phyloP scores from a whole-genome alignment of 2,329 filamentous ascomycete genomes.

The Colletotrichum sp. region DNA sequence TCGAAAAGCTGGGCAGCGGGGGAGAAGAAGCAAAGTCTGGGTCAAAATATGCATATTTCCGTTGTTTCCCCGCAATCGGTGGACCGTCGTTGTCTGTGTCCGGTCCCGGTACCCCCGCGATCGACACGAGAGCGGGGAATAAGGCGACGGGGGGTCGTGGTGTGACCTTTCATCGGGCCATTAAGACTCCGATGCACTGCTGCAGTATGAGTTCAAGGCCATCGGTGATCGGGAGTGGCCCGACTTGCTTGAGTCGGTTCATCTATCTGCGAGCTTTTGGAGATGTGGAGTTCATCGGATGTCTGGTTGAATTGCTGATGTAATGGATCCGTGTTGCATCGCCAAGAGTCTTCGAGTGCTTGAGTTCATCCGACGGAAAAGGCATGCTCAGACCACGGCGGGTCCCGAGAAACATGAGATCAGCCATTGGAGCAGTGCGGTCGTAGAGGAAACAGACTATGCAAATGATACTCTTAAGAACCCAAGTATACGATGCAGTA shows the following conservation, averaged over 20 bases:
- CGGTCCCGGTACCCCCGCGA: constrained; percentile 10
- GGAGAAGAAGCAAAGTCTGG: not conserved
- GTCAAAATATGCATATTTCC: not conserved
- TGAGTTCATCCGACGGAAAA: not conserved
- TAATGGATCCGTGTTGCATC: not conserved
- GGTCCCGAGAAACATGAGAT: not conserved
- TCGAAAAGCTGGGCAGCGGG: constrained; percentile 11
- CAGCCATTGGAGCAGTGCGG: not conserved
- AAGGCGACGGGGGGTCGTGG: not conserved
- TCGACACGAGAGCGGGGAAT: not conserved
- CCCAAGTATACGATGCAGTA: not conserved
- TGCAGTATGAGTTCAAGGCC: rapidly evolving
- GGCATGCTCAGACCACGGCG: not conserved
- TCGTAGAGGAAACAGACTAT: not conserved
- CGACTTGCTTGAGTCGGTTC: not conserved
- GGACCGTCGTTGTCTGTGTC: not conserved
- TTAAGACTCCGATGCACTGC: not conserved
- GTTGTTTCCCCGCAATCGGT: not conserved
- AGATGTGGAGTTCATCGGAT: not conserved
- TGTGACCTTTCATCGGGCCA: not conserved
- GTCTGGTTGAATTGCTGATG: not conserved
- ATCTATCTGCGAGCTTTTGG: not conserved
- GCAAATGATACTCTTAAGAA: not conserved
- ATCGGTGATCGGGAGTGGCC: not conserved
- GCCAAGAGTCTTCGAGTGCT: rapidly evolving